phyloP scores from a whole-genome alignment of 139 green algal species.

The Nannochloris sp. region DNA sequence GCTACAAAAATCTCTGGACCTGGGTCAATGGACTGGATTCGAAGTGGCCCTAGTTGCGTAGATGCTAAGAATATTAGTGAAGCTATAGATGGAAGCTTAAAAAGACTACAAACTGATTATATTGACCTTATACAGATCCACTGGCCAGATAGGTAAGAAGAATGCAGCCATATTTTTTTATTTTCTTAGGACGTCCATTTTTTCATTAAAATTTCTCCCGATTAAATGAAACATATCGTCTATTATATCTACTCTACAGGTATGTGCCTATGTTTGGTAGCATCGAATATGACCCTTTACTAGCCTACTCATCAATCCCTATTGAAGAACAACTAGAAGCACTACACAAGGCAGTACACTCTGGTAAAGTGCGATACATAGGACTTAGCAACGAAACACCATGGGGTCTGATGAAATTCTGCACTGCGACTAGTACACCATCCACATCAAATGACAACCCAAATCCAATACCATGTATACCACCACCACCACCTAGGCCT shows the following conservation, averaged over 20 bases:
- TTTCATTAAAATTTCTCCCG: not conserved
- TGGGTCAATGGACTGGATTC: constrained; percentile 76
- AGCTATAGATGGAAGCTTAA: constrained; percentile 66
- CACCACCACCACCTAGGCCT: not conserved
- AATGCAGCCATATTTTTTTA: constrained; percentile 7
- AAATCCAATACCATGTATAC: too few species aligned
- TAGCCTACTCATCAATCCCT: constrained; percentile 33
- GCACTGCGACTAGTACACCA: not conserved
- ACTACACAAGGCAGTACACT: constrained; percentile 10
- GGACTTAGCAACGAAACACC: constrained; percentile 89
- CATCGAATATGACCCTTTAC: constrained; percentile 55
- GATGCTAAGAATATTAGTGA: constrained; percentile 52
- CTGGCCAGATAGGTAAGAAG: constrained; percentile 71
- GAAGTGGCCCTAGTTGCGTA: constrained; percentile 49
- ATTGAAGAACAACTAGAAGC: constrained; percentile 78
- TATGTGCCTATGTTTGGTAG: constrained; percentile 98
- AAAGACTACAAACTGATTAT: constrained; percentile 74
- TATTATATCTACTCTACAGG: not conserved
- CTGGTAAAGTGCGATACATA: constrained; percentile 59
- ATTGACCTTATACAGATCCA: constrained; percentile 91
- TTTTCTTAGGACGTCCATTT: constrained; percentile 16
- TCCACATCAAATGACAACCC: not conserved
- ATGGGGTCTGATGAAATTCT: constrained; percentile 62
- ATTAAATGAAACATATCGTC: not conserved
- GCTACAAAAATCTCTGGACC: constrained; percentile 75